A percentile compares a stretch with the other conserved stretches of the same genome.
Conservation (phyloP, 805 yeast genomes). For the Ogataea trehalophila region DNA sequence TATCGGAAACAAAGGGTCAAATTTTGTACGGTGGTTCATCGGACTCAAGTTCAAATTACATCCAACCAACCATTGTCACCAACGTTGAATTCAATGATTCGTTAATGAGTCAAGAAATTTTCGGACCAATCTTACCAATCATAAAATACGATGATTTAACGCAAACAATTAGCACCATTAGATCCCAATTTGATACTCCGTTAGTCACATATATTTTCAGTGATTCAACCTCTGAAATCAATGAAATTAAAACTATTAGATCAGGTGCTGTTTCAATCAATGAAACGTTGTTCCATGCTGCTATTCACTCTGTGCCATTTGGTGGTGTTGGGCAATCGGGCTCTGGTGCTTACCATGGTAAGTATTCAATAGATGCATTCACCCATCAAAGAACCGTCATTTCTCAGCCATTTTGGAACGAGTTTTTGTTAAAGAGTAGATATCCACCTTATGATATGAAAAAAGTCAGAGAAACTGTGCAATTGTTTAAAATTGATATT, state of each 20-base stretch:
- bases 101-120: slow-evolving; percentile 70
- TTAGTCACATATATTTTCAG: slow-evolving; percentile 74
- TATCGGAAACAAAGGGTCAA: slow-evolving; percentile 48
- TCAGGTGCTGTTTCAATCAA: slow-evolving; percentile 72
- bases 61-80: slow-evolving; percentile 71
- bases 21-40: slow-evolving; percentile 43
- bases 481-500: neutral
- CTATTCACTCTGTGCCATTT: slow-evolving; percentile 63
- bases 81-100: slow-evolving; percentile 62
- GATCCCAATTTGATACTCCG: slow-evolving; percentile 64
- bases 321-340: slow-evolving; percentile 92
- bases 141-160: slow-evolving; percentile 45
- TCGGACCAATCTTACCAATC: slow-evolving; percentile 84
- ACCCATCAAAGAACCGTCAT: slow-evolving; percentile 68
- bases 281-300: slow-evolving; percentile 73
- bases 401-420: slow-evolving; percentile 59
- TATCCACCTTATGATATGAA: slow-evolving; percentile 54
- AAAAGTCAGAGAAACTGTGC: slow-evolving; percentile 16
- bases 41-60: slow-evolving; percentile 36
- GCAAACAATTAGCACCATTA: slow-evolving; percentile 41
- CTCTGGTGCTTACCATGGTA: slow-evolving; percentile 77
- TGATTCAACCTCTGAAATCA: slow-evolving; percentile 40
- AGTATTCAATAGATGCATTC: slow-evolving; percentile 62
- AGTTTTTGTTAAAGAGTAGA: slow-evolving; percentile 51
- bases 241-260: slow-evolving; percentile 50